Percentiles rank a stretch among this genome's conserved stretches.
These are phyloP conservation scores for Pythium aphanidermatum DNA, from an alignment of 352 stramenopile species.

Conservation along the genomic window DNA sequence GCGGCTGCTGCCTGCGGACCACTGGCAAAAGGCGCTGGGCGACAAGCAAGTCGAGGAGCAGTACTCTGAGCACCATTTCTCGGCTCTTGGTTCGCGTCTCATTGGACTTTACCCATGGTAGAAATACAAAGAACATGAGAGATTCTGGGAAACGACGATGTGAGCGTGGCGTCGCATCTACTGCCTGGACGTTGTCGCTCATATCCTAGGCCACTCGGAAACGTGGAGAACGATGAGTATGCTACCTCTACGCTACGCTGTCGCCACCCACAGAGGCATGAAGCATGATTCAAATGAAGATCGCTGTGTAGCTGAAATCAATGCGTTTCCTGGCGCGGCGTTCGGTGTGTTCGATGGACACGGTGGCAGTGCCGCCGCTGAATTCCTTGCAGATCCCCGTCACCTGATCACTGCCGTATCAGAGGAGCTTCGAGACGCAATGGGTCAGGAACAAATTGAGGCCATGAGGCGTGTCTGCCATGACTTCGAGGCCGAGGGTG, in stretches of 20 bases:
- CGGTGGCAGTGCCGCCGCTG: conserved; percentile 38
- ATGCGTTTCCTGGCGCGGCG: conserved; percentile 38
- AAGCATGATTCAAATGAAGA: conserved; percentile 42
- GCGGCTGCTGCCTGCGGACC: conserved; percentile 57
- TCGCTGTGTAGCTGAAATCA: conserved; percentile 22
- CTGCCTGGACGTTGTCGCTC: no score
- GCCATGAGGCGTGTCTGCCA: conserved; percentile 19
- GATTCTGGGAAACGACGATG: no score
- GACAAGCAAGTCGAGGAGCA: conserved; percentile 50
- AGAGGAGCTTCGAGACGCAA: conserved; percentile 21
- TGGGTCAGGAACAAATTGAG: conserved; percentile 20
- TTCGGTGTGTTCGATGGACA: conserved; percentile 65
- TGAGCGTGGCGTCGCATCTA: no score
- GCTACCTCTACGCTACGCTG: conserved; percentile 35
- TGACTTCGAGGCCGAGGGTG: neutral
- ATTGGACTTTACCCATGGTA: conserved; percentile 65
- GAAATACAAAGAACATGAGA: neutral
- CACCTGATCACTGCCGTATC: conserved; percentile 36
- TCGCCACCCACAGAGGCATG: conserved; percentile 30
- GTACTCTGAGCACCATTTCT: conserved; percentile 65
- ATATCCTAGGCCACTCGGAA: no score
- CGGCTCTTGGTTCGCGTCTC: conserved; percentile 47
- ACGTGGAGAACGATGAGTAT: no score
- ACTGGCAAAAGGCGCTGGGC: conserved; percentile 71
- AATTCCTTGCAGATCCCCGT: conserved; percentile 28